Conservation (phyloP, 306 rosid genomes). For the Lablab purpureus region DNA sequence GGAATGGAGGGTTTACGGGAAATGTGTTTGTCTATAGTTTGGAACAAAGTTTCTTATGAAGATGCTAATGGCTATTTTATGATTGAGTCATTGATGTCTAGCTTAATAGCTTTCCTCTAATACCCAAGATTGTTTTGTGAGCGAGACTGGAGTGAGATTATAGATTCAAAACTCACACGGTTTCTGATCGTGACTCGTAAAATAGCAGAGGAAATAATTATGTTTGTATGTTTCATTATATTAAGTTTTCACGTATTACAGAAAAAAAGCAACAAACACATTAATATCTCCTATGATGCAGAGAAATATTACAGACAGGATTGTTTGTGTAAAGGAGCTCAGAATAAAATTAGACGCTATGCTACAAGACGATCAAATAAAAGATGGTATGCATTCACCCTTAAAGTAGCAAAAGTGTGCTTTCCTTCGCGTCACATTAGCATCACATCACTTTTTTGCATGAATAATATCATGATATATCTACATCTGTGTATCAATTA, state of each 20-base stretch:
- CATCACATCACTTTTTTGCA: background rate
- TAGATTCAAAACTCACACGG: background rate
- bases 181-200: background rate
- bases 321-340: conserved; percentile 55
- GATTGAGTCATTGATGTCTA: no score
- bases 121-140: background rate
- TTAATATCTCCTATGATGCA: conserved; percentile 51
- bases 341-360: conserved; percentile 57
- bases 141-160: background rate
- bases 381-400: conserved; percentile 69
- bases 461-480: background rate
- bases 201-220: background rate
- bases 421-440: background rate
- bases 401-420: no score
- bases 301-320: conserved; percentile 51
- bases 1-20: background rate
- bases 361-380: conserved; percentile 55
- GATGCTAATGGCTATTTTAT: background rate
- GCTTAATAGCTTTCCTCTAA: background rate
- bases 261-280: background rate
- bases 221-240: background rate
- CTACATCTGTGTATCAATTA: no score
- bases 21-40: background rate
- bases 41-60: background rate
- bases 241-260: background rate